These are phyloP conservation scores for Skeletonema menzelii DNA, from an alignment of 108 stramenopile species.

Conservation along the genomic window DNA sequence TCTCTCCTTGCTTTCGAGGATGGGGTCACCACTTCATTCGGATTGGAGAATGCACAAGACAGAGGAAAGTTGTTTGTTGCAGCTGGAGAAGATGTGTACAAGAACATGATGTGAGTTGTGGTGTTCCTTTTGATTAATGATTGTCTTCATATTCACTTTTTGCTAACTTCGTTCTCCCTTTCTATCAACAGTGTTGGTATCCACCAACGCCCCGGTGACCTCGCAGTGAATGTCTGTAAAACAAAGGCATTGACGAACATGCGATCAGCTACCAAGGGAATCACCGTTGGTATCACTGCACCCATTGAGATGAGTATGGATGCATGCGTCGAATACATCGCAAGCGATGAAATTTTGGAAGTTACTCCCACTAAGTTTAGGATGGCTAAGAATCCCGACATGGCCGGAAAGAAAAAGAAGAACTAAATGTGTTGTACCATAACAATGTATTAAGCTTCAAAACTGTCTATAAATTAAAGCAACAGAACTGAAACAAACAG, in stretches of 20 bases:
- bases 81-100: conserved; percentile 86
- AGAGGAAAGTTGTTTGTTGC: conserved; percentile 91
- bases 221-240: conserved; percentile 97
- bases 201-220: conserved; percentile 96
- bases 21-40: conserved; percentile 89
- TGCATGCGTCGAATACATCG: conserved; percentile 96
- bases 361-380: conserved; percentile 90
- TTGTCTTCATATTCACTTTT: neutral
- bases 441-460: conserved; percentile 2
- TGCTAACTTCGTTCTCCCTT: neutral
- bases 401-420: conserved; percentile 59
- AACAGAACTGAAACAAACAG: no score
- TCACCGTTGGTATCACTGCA: conserved; percentile 86
- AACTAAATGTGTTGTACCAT: conserved; percentile 8
- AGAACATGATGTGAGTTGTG: conserved; percentile 87
- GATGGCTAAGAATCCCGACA: conserved; percentile 92
- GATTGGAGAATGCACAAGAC: conserved; percentile 92
- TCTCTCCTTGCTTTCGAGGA: conserved; percentile 94
- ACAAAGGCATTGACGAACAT: conserved; percentile 97
- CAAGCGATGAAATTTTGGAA: conserved; percentile 95
- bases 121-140: neutral
- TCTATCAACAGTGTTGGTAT: conserved; percentile 78
- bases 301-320: conserved; percentile 95
- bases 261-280: conserved; percentile 95
- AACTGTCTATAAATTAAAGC: neutral